A percentile compares a stretch with the other conserved stretches of the same genome.
These are phyloP conservation scores for Trypanosoma lewisi DNA, from an alignment of 208 protist species.

Conservation along the genomic window DNA sequence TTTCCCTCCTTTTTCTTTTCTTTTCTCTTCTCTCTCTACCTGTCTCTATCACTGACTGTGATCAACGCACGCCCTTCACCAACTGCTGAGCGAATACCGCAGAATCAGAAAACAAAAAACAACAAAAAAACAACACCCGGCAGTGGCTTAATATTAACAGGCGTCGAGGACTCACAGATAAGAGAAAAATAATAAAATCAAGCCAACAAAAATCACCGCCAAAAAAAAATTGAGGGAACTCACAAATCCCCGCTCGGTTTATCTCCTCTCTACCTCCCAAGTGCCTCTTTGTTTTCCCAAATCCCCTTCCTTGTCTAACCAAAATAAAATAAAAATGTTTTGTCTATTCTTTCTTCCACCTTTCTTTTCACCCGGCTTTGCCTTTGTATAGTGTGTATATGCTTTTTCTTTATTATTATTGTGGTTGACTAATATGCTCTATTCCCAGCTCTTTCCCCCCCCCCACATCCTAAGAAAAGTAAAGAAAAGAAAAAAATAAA, in stretches of 20 bases:
- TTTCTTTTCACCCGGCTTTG: no score
- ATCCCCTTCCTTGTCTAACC: not conserved
- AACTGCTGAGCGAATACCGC: not conserved
- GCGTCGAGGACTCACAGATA: not conserved
- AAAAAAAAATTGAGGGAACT: not conserved
- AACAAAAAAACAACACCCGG: not conserved
- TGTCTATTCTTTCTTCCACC: no score
- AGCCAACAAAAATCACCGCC: not conserved
- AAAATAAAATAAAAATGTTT: not conserved
- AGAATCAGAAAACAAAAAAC: not conserved
- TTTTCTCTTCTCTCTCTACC: not conserved
- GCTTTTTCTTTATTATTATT: not conserved
- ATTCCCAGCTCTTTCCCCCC: not conserved
- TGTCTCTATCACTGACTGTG: no score
- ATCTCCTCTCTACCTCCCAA: not conserved
- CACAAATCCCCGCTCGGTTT: not conserved
- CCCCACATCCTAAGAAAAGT: not conserved
- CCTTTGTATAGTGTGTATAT: no score
- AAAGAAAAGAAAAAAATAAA: constrained; percentile 4
- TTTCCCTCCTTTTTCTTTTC: not conserved
- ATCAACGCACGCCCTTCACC: no score
- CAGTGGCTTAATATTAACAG: no score
- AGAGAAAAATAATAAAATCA: constrained; percentile 3
- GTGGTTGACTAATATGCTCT: not conserved
- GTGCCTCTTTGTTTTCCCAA: not conserved